phyloP scores from a whole-genome alignment of 2,329 filamentous ascomycete genomes.

The Exserohilum turcica region DNA sequence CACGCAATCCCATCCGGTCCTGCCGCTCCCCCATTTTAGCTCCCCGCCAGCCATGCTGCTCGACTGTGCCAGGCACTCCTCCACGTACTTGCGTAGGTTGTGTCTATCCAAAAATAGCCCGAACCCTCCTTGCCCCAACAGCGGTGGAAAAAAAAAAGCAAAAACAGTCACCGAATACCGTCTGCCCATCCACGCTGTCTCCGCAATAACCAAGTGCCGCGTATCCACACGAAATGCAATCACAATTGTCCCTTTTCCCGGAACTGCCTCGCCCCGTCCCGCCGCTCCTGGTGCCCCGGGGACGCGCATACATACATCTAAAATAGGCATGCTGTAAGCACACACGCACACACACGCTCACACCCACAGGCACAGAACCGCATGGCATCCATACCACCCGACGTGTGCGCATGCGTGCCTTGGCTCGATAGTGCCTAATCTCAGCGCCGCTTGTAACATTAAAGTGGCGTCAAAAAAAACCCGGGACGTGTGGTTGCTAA shows the following conservation, averaged over 20 bases:
- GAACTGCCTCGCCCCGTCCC: conserved; percentile 11
- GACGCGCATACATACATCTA: conserved; percentile 1
- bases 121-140: too few relatives aligned
- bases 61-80: too few relatives aligned
- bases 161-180: too few relatives aligned
- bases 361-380: background rate
- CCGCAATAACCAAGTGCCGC: too few relatives aligned
- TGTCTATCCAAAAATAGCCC: background rate
- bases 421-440: background rate
- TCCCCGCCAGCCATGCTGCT: too few relatives aligned
- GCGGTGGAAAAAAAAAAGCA: too few relatives aligned
- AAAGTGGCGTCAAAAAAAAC: background rate
- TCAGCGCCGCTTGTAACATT: background rate
- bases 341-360: background rate
- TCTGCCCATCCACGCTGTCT: too few relatives aligned
- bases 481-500: conserved; percentile 1
- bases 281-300: conserved; percentile 9
- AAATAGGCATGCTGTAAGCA: background rate
- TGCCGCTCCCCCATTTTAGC: background rate
- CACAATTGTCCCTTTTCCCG: background rate
- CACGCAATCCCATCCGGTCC: background rate
- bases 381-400: too few relatives aligned
- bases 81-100: too few relatives aligned
- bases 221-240: too few relatives aligned
- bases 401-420: background rate